A percentile compares a stretch with the other conserved stretches of the same genome.
phyloP scores from a whole-genome alignment of 2,329 filamentous ascomycete species.

The Chaetomium strumarium region DNA sequence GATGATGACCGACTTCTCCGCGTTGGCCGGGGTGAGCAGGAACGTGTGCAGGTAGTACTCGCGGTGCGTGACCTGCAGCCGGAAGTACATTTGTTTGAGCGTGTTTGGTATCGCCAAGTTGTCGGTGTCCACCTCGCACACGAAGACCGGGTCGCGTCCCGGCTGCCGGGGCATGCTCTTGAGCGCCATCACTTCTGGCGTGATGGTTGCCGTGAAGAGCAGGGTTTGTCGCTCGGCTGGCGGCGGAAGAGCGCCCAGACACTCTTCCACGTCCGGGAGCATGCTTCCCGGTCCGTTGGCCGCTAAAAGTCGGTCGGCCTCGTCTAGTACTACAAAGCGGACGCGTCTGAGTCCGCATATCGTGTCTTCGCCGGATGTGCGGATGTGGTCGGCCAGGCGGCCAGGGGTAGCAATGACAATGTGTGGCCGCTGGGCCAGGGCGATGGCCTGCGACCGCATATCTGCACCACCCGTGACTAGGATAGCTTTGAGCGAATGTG shows the following conservation, averaged over 20 bases:
- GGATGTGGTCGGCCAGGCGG: constrained; percentile 87
- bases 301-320: constrained; percentile 83
- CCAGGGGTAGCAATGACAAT: constrained; percentile 93
- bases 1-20: constrained; percentile 73
- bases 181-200: constrained; percentile 80
- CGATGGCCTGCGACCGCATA: constrained; percentile 85
- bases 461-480: constrained; percentile 91
- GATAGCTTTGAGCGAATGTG: constrained; percentile 78
- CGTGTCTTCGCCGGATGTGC: constrained; percentile 85
- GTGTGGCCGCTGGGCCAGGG: constrained; percentile 75
- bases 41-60: constrained; percentile 93
- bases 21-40: constrained; percentile 70
- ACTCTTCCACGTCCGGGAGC: constrained; percentile 90
- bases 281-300: constrained; percentile 72
- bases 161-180: constrained; percentile 68
- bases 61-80: constrained; percentile 85
- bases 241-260: constrained; percentile 73
- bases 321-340: constrained; percentile 85
- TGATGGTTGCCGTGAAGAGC: constrained; percentile 93
- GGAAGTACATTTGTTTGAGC: constrained; percentile 76
- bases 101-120: constrained; percentile 72
- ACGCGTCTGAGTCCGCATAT: constrained; percentile 73
- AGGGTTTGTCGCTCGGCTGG: constrained; percentile 79
- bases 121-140: constrained; percentile 80
- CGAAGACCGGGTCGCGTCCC: constrained; percentile 70